Base-by-base conservation (phyloP, 345 rosid species). In the Psidium guajava region DNA sequence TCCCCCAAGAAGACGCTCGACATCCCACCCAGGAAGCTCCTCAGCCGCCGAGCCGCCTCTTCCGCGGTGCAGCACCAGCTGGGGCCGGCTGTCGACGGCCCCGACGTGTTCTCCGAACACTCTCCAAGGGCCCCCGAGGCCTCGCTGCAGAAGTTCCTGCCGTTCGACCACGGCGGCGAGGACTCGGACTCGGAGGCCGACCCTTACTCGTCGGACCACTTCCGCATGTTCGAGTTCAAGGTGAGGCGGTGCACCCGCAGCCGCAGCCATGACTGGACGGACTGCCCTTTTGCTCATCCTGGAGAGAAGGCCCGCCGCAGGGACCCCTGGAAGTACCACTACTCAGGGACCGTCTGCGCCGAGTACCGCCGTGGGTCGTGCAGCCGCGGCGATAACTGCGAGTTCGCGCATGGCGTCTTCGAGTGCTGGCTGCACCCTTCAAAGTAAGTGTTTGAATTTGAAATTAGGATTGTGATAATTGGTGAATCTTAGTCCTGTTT, bases 201-300 rank as follows among this genome's bases (percentile, higher is more conserved):
- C 86, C 95, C 96, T 3, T 95, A 94, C 89, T 91, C 94, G 49
- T 91, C 94, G 11, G 98, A 97, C 81, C 95, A 97, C 80, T 97
- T 95, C 83, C 93, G 98, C 20, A 97, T 97, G 94, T 95, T 92
- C 32, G 99, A 97, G 86, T 97, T 97, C 92, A 97, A 97, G 93
- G 93, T 97, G 86, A 95, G 98, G 36, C 90, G 93, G 55, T 97
- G 99, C 86, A 97, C 91, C 5, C 93, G 98, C 84, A 94, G 96
- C 93, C 92, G 98, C 52, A 94, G 97, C 89, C 99, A 97, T 25
- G 99, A 95, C 87, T 97, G 99, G 99, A 97, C 98, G 0, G 96
- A 95, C 88, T 97, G 99, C 84, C 99, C 99, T 44, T 97, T 95
- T 25, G 92, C 97, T 18, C 99, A 97, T 54, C 95, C 97, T 0